phyloP scores from a whole-genome alignment of 2,329 filamentous ascomycete species.

The Aspergillus arachidicola region DNA sequence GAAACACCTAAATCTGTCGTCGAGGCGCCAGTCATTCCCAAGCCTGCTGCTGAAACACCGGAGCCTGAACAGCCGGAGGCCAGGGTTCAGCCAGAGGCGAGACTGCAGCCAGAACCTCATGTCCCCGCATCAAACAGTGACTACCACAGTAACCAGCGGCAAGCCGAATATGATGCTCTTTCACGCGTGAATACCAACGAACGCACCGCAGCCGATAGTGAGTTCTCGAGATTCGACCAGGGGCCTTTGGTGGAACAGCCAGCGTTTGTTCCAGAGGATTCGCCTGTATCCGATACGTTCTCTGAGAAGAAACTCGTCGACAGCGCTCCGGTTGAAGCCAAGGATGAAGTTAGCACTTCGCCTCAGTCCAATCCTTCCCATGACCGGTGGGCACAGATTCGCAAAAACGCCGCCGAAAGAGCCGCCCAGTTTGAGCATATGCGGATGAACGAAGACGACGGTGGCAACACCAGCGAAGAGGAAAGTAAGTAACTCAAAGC shows the following conservation, averaged over 20 bases:
- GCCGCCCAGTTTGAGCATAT: constrained; percentile 70
- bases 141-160: constrained; percentile 48
- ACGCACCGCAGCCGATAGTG: constrained; percentile 46
- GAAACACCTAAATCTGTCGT: constrained; percentile 9
- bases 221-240: constrained; percentile 76
- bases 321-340: constrained; percentile 12
- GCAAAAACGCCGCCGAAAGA: constrained; percentile 88
- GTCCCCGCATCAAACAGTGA: constrained; percentile 24
- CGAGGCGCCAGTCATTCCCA: constrained; percentile 15
- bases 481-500: constrained; percentile 70
- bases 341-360: background rate
- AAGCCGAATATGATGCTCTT: constrained; percentile 57
- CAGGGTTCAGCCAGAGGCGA: constrained; percentile 14
- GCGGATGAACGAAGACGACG: constrained; percentile 65
- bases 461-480: constrained; percentile 91
- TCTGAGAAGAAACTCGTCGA: constrained; percentile 16
- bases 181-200: constrained; percentile 62
- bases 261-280: constrained; percentile 70
- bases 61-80: constrained; percentile 24
- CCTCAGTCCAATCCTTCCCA: constrained; percentile 41
- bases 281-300: constrained; percentile 25
- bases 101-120: constrained; percentile 6
- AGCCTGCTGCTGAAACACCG: constrained; percentile 7
- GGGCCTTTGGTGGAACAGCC: constrained; percentile 86
- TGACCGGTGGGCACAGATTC: constrained; percentile 94